Evolutionary conservation across 2,329 filamentous ascomycete genomes (phyloP), one percentile per base, ranked within the genome.

Genomic region (Microcera coccophila): DNA sequence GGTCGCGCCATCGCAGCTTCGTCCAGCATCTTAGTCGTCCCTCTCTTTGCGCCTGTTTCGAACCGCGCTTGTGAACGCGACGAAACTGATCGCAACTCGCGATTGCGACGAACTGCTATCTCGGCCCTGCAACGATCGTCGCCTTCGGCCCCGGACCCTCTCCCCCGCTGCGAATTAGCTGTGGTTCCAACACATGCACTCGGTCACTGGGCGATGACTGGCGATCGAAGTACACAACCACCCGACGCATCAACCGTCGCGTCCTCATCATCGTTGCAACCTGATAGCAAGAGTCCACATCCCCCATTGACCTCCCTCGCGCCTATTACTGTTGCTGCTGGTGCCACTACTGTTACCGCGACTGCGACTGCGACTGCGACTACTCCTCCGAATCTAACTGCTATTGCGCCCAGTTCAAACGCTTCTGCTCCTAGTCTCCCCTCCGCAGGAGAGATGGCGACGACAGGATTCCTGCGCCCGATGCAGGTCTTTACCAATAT

Each of bases 371-470:
- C 41, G 38, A 41, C 36, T 20, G 22, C 50, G 5, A 20, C 15
- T 24, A 62, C 69, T 42, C 61, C 71, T 32, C 61, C 65, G 46
- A 76, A 70, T 53, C 56, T 70, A 39, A 60, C 66, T 40, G 53
- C 66, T 22, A 70, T 71, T 45, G 68, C 58, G 52, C 64, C 47
- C 22, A 58, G 31, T 32, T 5, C n/a, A 8, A 8, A 15, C 29
- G 8, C 7, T 15, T 35, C 33, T 9, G 9, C 9, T 19, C 33
- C 4, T 8, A 35, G 10, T n/a, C 33, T n/a, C 8, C 16, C 16
- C n/a, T n/a, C n/a, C n/a, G n/a, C n/a, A n/a, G n/a, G n/a, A n/a
- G n/a, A n/a, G n/a, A n/a, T n/a, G n/a, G n/a, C n/a, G n/a, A n/a
- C n/a, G n/a, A n/a, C n/a, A n/a, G n/a, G n/a, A n/a, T n/a, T n/a